Conservation (phyloP, 2,329 filamentous ascomycete genomes). For the Fusarium floridanum region DNA sequence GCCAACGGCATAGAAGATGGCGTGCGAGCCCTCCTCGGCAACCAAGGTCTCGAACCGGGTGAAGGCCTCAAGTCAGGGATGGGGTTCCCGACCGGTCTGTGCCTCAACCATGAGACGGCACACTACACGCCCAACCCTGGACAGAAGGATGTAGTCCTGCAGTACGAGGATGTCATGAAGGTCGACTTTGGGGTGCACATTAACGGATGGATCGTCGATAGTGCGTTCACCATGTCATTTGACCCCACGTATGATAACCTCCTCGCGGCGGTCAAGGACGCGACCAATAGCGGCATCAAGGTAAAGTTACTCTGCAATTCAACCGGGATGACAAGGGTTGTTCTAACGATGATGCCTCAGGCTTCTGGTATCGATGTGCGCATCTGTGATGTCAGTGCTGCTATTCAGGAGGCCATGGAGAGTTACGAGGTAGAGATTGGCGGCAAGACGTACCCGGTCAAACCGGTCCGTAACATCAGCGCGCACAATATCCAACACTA, state of each 20-base stretch:
- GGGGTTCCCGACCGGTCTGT: conserved; percentile 86
- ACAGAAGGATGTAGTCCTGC: conserved; percentile 75
- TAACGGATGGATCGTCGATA: conserved; percentile 82
- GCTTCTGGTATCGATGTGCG: conserved; percentile 86
- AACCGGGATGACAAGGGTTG: not conserved
- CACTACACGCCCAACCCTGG: conserved; percentile 88
- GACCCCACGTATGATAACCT: conserved; percentile 80
- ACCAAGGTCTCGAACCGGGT: conserved; percentile 79
- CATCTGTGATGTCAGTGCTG: conserved; percentile 83
- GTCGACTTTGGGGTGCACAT: conserved; percentile 84
- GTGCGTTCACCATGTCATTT: conserved; percentile 81
- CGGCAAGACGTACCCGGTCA: conserved; percentile 81
- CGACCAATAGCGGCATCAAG: conserved; percentile 86
- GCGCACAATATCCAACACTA: conserved; percentile 89
- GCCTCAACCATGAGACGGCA: conserved; percentile 83
- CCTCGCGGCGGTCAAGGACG: conserved; percentile 76
- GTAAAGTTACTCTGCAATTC: conserved; percentile 9
- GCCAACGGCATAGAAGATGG: conserved; percentile 85
- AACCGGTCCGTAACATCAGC: conserved; percentile 84
- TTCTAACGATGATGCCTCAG: conserved; percentile 17
- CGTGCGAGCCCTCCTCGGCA: conserved; percentile 79
- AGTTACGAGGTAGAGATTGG: conserved; percentile 87
- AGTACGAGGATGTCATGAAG: conserved; percentile 80
- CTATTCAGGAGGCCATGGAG: conserved; percentile 90
- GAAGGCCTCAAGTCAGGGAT: conserved; percentile 81